Conservation (phyloP, 148 eudicot species). For the Chenopodium suecicum region DNA sequence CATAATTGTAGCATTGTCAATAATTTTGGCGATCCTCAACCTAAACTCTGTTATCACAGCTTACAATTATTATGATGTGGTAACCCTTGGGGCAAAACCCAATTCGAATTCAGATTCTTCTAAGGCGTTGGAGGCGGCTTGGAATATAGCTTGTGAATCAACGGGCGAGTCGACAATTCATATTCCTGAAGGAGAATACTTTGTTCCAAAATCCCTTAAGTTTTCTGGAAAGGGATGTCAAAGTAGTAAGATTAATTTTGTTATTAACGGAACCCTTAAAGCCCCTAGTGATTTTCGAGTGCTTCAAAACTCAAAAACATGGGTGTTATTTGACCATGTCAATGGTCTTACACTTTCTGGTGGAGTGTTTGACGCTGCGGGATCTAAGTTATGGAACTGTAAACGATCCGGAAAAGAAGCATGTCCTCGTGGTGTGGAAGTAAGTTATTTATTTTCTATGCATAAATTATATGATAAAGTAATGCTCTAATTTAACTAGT, state of each 20-base stretch:
- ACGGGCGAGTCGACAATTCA: slow-evolving; percentile 28
- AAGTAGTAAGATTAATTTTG: slow-evolving; percentile 33
- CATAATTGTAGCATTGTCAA: no score
- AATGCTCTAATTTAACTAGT: no score
- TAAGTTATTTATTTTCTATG: background rate
- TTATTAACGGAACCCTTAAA: slow-evolving; percentile 41
- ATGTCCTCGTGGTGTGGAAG: slow-evolving; percentile 44
- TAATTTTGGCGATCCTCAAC: no score
- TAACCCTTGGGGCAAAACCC: slow-evolving; percentile 39
- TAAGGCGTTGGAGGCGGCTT: slow-evolving; percentile 34
- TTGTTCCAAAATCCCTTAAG: slow-evolving; percentile 14
- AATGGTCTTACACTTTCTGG: slow-evolving; percentile 39
- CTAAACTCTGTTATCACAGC: no score
- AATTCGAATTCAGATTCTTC: slow-evolving; percentile 40
- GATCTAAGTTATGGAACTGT: slow-evolving; percentile 44
- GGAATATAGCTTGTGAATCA: slow-evolving; percentile 50
- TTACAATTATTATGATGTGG: slow-evolving; percentile 27
- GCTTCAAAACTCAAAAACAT: slow-evolving; percentile 24
- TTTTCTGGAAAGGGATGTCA: slow-evolving; percentile 38
- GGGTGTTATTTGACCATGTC: slow-evolving; percentile 29
- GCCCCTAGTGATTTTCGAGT: slow-evolving; percentile 45
- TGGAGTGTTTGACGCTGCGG: slow-evolving; percentile 48
- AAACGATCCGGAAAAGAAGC: slow-evolving; percentile 30
- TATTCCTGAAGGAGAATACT: slow-evolving; percentile 30
- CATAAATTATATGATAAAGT: no score